Evolutionary conservation across 495 filamentous ascomycete genomes (phyloP), one percentile per base, ranked within the genome.

Genomic region (Hypomontagnella monticulosa): DNA sequence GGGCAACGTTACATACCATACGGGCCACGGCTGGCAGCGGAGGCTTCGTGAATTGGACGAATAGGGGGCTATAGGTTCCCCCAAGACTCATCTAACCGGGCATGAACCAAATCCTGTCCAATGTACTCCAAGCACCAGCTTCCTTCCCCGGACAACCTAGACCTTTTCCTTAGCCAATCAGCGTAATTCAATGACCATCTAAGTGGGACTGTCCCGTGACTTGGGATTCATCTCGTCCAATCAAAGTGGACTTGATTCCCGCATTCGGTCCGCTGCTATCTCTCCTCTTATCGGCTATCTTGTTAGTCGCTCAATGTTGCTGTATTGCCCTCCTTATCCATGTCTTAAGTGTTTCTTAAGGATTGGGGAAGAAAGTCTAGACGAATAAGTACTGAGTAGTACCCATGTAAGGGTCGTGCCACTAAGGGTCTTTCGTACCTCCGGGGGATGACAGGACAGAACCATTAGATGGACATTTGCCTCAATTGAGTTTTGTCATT

Each of bases 1-100:
- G 54, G 59, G 65, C 65, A 68, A 68, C 65, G 65, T 68, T 68
- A 68, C 65, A 68, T 68, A 63, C 30, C 4, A 47, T 42, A 41
- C 11, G 38, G 32, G 40, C 23, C 46, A 19, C 32, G 18, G 30
- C 16, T 11, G 43, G 23, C 27, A 44, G 52, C 30, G 23, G 16
- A 37, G 40, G 46, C 42, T 53, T 43, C 14, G 46, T n/a, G 40
- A n/a, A 16, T 16, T 55, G 30, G 19, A 27, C 54, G 41, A 65
- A 65, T 59, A 54, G 49, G 55, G 38, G 38, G 12, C 10, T 42
- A 42, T 5, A 38, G 23, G 18, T 11, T 18, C 33, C 30, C 20
- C 49, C 40, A 48, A 55, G 27, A 55, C 38, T 16, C 14, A 15
- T 11, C 36, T 27, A 27, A 27, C 56, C 37, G 44, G 37, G 20